Conservation (phyloP, 306 rosid species). For the Argentina anserina region DNA sequence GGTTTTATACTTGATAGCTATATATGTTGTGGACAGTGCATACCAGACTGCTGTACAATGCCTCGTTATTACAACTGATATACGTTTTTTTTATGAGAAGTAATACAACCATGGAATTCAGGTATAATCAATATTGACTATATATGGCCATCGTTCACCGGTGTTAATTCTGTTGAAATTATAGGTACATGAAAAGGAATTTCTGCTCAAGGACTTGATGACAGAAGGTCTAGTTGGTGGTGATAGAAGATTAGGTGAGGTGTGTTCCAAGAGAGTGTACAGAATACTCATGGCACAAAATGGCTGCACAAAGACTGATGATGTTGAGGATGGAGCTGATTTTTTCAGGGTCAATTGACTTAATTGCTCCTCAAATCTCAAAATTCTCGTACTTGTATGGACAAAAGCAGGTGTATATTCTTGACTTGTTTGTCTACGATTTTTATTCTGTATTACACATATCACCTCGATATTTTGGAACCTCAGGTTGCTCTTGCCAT, state of each 20-base stretch:
- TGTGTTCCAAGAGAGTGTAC: slow-evolving; percentile 89
- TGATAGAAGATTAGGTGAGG: slow-evolving; percentile 81
- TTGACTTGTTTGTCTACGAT: background rate
- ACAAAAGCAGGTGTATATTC: background rate
- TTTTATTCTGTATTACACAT: background rate
- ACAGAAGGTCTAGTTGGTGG: slow-evolving; percentile 66
- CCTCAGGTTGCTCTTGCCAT: too few relatives aligned
- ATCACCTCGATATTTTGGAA: background rate
- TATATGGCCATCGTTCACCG: background rate
- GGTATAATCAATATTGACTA: background rate
- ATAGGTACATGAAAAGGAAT: slow-evolving; percentile 82
- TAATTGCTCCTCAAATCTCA: background rate
- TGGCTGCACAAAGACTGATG: slow-evolving; percentile 74
- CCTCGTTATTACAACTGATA: background rate
- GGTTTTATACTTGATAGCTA: background rate
- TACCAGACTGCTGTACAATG: background rate
- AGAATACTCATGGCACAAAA: slow-evolving; percentile 81
- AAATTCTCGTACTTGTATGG: background rate
- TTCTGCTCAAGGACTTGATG: slow-evolving; percentile 75
- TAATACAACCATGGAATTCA: background rate
- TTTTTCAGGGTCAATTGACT: slow-evolving; percentile 46
- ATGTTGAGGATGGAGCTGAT: slow-evolving; percentile 90
- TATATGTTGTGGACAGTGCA: background rate
- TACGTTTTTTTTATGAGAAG: background rate
- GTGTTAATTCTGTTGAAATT: slow-evolving; percentile 8